These are phyloP conservation scores for Blastobotrys apis DNA, from an alignment of 1,139 yeast genomes.

Conservation along the genomic window DNA sequence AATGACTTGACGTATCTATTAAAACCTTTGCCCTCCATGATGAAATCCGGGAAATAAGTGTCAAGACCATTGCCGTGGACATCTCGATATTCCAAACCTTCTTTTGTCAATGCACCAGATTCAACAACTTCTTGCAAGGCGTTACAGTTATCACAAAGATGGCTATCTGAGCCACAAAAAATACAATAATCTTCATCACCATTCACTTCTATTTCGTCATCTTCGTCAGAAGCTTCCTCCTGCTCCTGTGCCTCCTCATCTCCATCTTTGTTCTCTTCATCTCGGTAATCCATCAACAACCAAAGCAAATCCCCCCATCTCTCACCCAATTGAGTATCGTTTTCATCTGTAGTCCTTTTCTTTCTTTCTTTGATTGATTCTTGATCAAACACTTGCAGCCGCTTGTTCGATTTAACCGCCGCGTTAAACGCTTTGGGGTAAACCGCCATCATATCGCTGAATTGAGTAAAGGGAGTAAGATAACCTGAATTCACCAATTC, in stretches of 20 bases:
- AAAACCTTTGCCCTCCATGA: constrained; percentile 12
- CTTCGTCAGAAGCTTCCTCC: not conserved
- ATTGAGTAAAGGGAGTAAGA: constrained; percentile 3
- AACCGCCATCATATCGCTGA: not conserved
- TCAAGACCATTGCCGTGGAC: constrained; percentile 5
- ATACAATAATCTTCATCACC: constrained; percentile 13
- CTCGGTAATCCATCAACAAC: constrained; percentile 1
- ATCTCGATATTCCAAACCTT: constrained; percentile 7
- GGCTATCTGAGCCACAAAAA: constrained; percentile 10
- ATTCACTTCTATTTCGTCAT: not conserved
- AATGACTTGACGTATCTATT: constrained; percentile 7
- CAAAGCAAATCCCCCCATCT: constrained; percentile 6
- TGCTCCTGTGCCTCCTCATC: not conserved
- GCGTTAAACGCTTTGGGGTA: not conserved
- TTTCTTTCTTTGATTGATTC: not conserved
- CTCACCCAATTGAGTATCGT: not conserved
- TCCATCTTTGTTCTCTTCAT: not conserved
- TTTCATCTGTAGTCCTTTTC: not conserved
- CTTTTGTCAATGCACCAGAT: constrained; percentile 7
- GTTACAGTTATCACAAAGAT: constrained; percentile 9
- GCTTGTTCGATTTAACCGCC: not conserved
- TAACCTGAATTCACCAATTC: constrained; percentile 3
- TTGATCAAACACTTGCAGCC: not conserved
- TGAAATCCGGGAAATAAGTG: constrained; percentile 11
- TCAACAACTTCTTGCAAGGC: constrained; percentile 9